Conservation (phyloP, 2,329 filamentous ascomycete genomes). For the Phyllosticta citriasiana region DNA sequence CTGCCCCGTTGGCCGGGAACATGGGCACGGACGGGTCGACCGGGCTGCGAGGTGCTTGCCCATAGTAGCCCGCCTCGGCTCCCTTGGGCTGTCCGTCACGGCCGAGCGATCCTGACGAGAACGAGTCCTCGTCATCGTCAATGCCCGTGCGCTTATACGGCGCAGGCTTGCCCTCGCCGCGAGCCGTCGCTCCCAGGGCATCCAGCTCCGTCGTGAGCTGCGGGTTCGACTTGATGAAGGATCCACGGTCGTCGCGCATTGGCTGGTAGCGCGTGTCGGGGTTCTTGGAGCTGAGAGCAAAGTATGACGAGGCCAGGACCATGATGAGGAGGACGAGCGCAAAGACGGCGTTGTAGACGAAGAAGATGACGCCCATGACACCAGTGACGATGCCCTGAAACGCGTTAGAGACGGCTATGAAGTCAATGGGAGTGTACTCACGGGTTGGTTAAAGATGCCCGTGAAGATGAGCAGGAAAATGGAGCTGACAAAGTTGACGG, state of each 20-base stretch:
- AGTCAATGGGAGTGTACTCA: slow-evolving; percentile 29
- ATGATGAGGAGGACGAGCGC: slow-evolving; percentile 73
- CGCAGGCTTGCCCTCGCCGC: slow-evolving; percentile 55
- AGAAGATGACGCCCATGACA: slow-evolving; percentile 81
- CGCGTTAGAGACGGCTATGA: slow-evolving; percentile 13
- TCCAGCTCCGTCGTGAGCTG: slow-evolving; percentile 84
- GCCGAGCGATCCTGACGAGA: slow-evolving; percentile 47
- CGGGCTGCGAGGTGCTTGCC: slow-evolving; percentile 36
- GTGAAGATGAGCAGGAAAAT: slow-evolving; percentile 87
- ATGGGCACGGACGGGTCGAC: slow-evolving; percentile 37
- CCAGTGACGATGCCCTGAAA: slow-evolving; percentile 65
- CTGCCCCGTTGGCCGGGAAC: slow-evolving; percentile 35
- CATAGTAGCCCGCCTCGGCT: slow-evolving; percentile 24
- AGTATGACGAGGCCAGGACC: slow-evolving; percentile 65
- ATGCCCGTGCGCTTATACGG: slow-evolving; percentile 49
- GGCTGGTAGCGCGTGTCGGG: slow-evolving; percentile 91
- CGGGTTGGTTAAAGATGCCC: slow-evolving; percentile 72
- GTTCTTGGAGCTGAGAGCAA: slow-evolving; percentile 83
- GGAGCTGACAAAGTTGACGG: slow-evolving; percentile 81
- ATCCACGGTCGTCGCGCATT: slow-evolving; percentile 91
- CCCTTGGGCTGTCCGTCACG: slow-evolving; percentile 31
- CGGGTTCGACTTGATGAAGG: slow-evolving; percentile 93
- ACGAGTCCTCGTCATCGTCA: slow-evolving; percentile 62
- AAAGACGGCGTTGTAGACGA: slow-evolving; percentile 77
- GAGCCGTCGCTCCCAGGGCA: slow-evolving; percentile 77